Evolutionary conservation across 352 stramenopile genomes (phyloP).

Genomic region (Pythium folliculosum): DNA sequence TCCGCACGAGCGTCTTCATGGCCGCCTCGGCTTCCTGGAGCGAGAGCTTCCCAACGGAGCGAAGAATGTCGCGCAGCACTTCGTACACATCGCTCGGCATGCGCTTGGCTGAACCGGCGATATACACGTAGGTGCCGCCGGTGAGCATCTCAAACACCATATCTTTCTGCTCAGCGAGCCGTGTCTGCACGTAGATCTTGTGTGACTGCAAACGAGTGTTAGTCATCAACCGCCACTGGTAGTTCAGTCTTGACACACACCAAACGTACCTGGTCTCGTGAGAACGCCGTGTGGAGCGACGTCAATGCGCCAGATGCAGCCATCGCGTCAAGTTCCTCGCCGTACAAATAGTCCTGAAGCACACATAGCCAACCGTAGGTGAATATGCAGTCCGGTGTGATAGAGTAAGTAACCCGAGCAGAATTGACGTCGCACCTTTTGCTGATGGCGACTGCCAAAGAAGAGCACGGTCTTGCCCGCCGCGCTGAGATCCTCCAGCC

Average conservation of each 20-base stretch:
- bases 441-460: slow-evolving; percentile 88
- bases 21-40: slow-evolving; percentile 63
- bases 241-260: background rate
- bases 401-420: no score
- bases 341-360: slow-evolving; percentile 87
- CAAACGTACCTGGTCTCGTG: slow-evolving; percentile 72
- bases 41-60: slow-evolving; percentile 68
- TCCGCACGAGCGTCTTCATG: slow-evolving; percentile 74
- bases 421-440: slow-evolving; percentile 44
- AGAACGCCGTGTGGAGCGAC: slow-evolving; percentile 88
- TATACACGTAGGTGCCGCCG: slow-evolving; percentile 72
- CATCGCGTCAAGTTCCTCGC: slow-evolving; percentile 66
- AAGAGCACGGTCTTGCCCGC: slow-evolving; percentile 62
- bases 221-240: background rate
- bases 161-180: slow-evolving; percentile 81
- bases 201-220: slow-evolving; percentile 36
- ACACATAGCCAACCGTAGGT: background rate
- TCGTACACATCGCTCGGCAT: slow-evolving; percentile 93
- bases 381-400: no score
- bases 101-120: slow-evolving; percentile 89
- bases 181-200: slow-evolving; percentile 93
- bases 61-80: slow-evolving; percentile 84
- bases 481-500: slow-evolving; percentile 7
- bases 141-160: slow-evolving; percentile 70
- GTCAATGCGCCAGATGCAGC: slow-evolving; percentile 55